A percentile compares a stretch with the other conserved stretches of the same genome.
These are phyloP conservation scores for Vigna unguiculata DNA, from an alignment of 306 rosid genomes.

Conservation along the genomic window DNA sequence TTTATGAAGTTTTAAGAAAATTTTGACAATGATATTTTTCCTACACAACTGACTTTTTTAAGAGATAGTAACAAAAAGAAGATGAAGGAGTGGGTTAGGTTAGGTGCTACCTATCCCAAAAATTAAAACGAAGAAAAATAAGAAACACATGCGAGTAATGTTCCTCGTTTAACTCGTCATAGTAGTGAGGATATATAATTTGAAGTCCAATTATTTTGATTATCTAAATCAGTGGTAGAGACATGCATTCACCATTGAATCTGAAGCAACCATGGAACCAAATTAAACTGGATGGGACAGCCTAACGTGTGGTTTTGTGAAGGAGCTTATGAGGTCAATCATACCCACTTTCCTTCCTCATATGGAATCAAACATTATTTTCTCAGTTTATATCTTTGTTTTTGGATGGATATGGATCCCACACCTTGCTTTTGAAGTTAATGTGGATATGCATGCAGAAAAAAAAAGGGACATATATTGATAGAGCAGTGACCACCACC, in stretches of 20 bases:
- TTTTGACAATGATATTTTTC: slow-evolving; percentile 6
- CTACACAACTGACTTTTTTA: background rate
- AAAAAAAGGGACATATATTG: background rate
- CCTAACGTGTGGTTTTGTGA: background rate
- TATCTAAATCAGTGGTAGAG: background rate
- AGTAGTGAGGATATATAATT: background rate
- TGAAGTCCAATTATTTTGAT: slow-evolving; percentile 3
- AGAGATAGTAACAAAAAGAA: background rate
- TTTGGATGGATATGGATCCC: slow-evolving; percentile 23
- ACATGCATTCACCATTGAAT: background rate
- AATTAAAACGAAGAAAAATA: slow-evolving; percentile 33
- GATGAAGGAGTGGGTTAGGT: background rate
- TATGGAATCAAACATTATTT: background rate
- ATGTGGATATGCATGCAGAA: slow-evolving; percentile 20
- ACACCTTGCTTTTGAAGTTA: slow-evolving; percentile 16
- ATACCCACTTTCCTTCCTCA: slow-evolving; percentile 11
- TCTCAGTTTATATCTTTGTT: background rate
- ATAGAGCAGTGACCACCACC: slow-evolving; percentile 5
- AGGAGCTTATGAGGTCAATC: slow-evolving; percentile 1
- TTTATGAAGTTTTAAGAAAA: background rate
- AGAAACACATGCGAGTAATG: slow-evolving; percentile 28
- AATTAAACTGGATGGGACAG: background rate
- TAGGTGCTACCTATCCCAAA: background rate
- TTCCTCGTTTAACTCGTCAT: slow-evolving; percentile 30
- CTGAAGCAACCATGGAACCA: background rate